Conservation (phyloP, 768 basidiomycete species). For the Dendrothele bispora region DNA sequence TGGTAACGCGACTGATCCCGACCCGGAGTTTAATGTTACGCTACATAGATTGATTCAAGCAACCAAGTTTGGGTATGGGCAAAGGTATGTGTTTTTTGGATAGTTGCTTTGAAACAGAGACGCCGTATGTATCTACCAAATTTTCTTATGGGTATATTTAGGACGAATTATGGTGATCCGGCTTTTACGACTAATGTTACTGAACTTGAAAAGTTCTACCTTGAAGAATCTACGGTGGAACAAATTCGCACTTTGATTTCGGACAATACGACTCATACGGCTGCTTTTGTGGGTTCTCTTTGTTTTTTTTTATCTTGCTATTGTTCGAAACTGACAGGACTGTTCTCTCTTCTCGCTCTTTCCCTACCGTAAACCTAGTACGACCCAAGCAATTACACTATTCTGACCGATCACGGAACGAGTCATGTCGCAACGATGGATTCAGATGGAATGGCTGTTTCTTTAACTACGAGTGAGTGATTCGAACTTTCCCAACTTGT, state of each 20-base stretch:
- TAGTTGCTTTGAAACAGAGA: too few relatives aligned
- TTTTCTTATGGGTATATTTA: too few relatives aligned
- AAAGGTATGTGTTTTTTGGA: too few relatives aligned
- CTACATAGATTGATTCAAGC: conserved; percentile 34
- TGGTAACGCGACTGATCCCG: conserved; percentile 15
- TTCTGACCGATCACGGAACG: conserved; percentile 33
- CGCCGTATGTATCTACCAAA: too few relatives aligned
- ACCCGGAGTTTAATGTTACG: conserved; percentile 29
- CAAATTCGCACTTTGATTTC: conserved; percentile 23
- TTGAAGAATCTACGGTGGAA: conserved; percentile 24
- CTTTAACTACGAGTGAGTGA: conserved; percentile 24
- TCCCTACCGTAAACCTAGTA: conserved; percentile 26
- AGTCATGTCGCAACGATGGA: conserved; percentile 36
- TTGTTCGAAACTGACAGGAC: too few relatives aligned
- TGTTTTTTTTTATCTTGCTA: too few relatives aligned
- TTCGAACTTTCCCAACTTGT: not conserved
- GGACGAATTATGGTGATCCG: conserved; percentile 34
- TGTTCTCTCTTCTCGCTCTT: too few relatives aligned
- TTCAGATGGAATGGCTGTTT: conserved; percentile 24
- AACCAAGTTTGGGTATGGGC: conserved; percentile 33
- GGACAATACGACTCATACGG: conserved; percentile 30
- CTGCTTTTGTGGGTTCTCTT: too few relatives aligned
- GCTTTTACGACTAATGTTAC: conserved; percentile 38
- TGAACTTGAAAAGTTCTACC: conserved; percentile 25
- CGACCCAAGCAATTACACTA: conserved; percentile 27